Evolutionary conservation across 768 basidiomycete species (phyloP), one percentile per base, ranked within the genome.

Genomic region (Lentinula aciculospora): DNA sequence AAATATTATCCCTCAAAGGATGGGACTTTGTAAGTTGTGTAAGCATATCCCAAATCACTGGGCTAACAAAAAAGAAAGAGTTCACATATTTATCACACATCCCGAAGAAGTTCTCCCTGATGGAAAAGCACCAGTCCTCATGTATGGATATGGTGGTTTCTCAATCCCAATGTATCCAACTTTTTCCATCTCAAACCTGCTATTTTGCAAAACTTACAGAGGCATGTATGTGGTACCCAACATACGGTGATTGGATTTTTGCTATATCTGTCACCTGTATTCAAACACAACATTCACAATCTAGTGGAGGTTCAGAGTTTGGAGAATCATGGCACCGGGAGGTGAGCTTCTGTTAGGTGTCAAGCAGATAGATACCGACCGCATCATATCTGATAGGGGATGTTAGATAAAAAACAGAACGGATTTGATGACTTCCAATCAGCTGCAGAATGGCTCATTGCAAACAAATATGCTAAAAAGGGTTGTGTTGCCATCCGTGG

Each of bases 291-390:
- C n/a, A 17, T 4, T 12, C 12, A 53, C 17, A 0, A n/a, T 15
- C 37, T 17, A 53, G 51, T 37, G 51, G 51, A 7, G 51, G 51
- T 34, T 53, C 51, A 37, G 51, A 53, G 34, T 53, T 32, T 36
- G 51, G 51, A 17, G 51, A 53, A 53, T 53, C 51, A 53, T 53
- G 51, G 51, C 51, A 53, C 51, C 51, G 34, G 36, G 51, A 31
- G 23, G 51, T 53, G 10, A 34, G 51, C 32, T 12, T 29, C 32
- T 34, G 32, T 13, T 39, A n/a, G 17, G 5, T 39, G 13, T 39
- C 13, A 21, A 53, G 37, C 25, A 36, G 7, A 8, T 31, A n/a
- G n/a, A n/a, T n/a, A n/a, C n/a, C 17, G 13, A 5, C 5, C n/a
- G 25, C 8, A 44, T 4, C 9, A 27, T 12, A 7, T 53, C 17